Evolutionary conservation across 768 basidiomycete species (phyloP).

Genomic region (Coprinellus micaceus): DNA sequence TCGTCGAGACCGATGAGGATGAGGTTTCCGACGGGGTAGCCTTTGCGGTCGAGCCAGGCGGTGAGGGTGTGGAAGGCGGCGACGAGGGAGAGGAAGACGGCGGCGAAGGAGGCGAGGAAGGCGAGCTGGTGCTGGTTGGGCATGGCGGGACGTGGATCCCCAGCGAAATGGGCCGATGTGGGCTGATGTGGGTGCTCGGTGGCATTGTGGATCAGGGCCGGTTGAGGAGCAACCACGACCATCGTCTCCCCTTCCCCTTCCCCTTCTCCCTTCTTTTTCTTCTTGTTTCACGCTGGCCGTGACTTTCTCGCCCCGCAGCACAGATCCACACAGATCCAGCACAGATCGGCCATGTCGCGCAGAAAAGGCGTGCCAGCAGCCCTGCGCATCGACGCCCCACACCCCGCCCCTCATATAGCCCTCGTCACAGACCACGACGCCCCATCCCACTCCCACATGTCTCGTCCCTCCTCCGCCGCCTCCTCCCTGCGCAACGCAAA

Average conservation of each 20-base stretch:
- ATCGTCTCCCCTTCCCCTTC: constrained; percentile 12
- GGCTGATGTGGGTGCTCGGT: no score
- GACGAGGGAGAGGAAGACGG: constrained; percentile 47
- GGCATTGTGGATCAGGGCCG: no score
- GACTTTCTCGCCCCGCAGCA: constrained; percentile 11
- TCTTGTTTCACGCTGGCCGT: constrained; percentile 44
- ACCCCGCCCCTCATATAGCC: constrained; percentile 45
- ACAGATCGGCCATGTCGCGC: constrained; percentile 31
- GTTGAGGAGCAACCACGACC: not conserved
- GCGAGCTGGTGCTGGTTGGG: constrained; percentile 53
- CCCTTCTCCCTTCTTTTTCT: constrained; percentile 22
- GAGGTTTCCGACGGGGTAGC: constrained; percentile 55
- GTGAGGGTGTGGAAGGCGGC: constrained; percentile 38
- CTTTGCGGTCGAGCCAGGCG: constrained; percentile 44
- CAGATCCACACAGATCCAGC: not conserved
- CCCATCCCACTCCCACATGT: constrained; percentile 48
- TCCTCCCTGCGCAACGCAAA: constrained; percentile 59
- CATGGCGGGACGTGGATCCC: constrained; percentile 38
- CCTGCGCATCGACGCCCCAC: constrained; percentile 58
- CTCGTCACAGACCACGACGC: constrained; percentile 36
- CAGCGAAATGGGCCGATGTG: no score
- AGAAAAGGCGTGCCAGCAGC: constrained; percentile 51
- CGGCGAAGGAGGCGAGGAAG: constrained; percentile 52
- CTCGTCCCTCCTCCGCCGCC: constrained; percentile 33
- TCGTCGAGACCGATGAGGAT: constrained; percentile 60